Percentiles rank a stretch among this genome's conserved stretches.
Conservation (phyloP, 352 stramenopile species). For the Halophytophthora polymorphica region DNA sequence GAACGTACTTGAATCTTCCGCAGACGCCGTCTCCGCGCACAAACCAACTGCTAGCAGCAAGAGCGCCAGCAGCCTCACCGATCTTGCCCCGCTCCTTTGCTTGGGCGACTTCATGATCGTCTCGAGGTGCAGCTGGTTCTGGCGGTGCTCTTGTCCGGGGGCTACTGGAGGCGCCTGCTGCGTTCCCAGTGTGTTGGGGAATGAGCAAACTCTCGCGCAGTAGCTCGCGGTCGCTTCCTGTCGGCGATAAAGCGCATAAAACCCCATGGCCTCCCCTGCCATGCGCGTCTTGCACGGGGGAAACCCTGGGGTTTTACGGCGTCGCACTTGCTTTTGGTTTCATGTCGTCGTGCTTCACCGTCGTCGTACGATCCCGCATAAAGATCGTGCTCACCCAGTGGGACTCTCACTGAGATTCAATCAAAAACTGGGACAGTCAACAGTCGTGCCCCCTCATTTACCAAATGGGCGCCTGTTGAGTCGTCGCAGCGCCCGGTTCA, state of each 20-base stretch:
- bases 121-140: no score
- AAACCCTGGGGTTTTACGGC: no score
- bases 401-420: no score
- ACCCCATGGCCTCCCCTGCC: slow-evolving; percentile 2
- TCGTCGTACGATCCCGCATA: no score
- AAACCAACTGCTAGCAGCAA: no score
- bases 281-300: neutral
- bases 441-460: neutral
- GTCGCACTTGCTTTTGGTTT: neutral
- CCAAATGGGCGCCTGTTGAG: neutral
- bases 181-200: slow-evolving; percentile 13
- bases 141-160: no score
- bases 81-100: no score
- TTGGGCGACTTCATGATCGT: no score
- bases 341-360: neutral
- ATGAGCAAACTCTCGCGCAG: slow-evolving; percentile 4
- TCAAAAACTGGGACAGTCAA: neutral
- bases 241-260: slow-evolving; percentile 2
- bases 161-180: slow-evolving; percentile 2
- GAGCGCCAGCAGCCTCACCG: no score
- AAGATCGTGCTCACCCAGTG: no score
- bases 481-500: neutral
- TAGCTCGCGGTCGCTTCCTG: neutral
- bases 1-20: no score
- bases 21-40: no score